Conservation (phyloP, 2,329 filamentous ascomycete genomes). For the Penicillium sp. region DNA sequence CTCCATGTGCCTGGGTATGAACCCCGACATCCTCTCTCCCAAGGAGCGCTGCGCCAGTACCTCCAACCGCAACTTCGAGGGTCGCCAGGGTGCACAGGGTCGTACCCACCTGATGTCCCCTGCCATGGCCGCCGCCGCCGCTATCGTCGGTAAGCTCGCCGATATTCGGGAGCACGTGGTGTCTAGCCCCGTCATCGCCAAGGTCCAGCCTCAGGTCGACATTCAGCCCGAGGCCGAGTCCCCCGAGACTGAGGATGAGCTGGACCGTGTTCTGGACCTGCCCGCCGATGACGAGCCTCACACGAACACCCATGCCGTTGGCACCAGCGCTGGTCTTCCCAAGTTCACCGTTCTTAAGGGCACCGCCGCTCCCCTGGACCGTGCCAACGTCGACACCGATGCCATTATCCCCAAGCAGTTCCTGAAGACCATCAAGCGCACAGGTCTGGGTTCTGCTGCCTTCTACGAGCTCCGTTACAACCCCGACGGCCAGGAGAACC, state of each 20-base stretch:
- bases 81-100: slow-evolving; percentile 86
- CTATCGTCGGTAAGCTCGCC: slow-evolving; percentile 84
- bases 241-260: slow-evolving; percentile 61
- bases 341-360: slow-evolving; percentile 85
- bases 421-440: slow-evolving; percentile 98
- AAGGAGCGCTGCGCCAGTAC: slow-evolving; percentile 93
- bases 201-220: slow-evolving; percentile 60
- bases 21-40: slow-evolving; percentile 92
- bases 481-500: slow-evolving; percentile 73
- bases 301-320: slow-evolving; percentile 58
- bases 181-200: slow-evolving; percentile 46
- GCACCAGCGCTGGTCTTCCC: slow-evolving; percentile 66
- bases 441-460: slow-evolving; percentile 82
- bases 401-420: slow-evolving; percentile 99
- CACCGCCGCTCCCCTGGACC: slow-evolving; percentile 82
- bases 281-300: slow-evolving; percentile 66
- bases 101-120: slow-evolving; percentile 96
- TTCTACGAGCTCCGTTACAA: slow-evolving; percentile 84
- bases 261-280: slow-evolving; percentile 64
- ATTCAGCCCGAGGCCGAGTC: slow-evolving; percentile 64
- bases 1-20: slow-evolving; percentile 99
- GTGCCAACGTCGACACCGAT: slow-evolving; percentile 95
- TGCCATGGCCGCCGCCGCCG: slow-evolving; percentile 91
- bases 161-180: slow-evolving; percentile 80
- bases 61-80: slow-evolving; percentile 97